Evolutionary conservation across 2,329 filamentous ascomycete genomes (phyloP).

Genomic region (Fusarium fujikuroi): DNA sequence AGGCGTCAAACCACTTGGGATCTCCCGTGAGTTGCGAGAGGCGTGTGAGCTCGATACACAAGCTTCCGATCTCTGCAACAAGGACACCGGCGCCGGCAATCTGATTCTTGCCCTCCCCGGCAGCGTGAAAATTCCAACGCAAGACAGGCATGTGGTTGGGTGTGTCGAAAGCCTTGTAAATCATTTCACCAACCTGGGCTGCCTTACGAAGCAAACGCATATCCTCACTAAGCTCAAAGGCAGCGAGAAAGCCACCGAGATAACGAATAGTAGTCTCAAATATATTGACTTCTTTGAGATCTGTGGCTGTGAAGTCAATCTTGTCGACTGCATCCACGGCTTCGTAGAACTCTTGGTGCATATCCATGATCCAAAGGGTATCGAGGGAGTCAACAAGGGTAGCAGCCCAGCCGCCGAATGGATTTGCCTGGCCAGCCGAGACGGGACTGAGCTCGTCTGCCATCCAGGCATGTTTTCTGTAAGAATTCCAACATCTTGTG

Average conservation of each 20-base stretch:
- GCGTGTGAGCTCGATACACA: constrained; percentile 78
- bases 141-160: constrained; percentile 72
- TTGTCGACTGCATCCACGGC: constrained; percentile 66
- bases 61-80: constrained; percentile 66
- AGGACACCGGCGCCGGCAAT: constrained; percentile 52
- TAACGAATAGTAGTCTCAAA: constrained; percentile 80
- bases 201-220: constrained; percentile 70
- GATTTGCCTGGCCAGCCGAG: constrained; percentile 61
- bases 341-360: constrained; percentile 72
- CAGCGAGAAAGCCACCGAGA: constrained; percentile 74
- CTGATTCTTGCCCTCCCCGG: constrained; percentile 48
- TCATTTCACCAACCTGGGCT: constrained; percentile 69
- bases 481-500: constrained; percentile 61
- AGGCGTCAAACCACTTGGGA: constrained; percentile 78
- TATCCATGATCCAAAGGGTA: constrained; percentile 78
- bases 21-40: constrained; percentile 79
- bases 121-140: constrained; percentile 56
- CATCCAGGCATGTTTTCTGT: constrained; percentile 71
- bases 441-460: constrained; percentile 71
- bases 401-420: constrained; percentile 74
- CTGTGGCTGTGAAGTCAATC: constrained; percentile 70
- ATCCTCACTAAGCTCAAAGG: constrained; percentile 72
- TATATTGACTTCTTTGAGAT: constrained; percentile 63
- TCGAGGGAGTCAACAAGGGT: constrained; percentile 76
- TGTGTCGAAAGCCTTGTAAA: constrained; percentile 75